These are phyloP conservation scores for Dipodascopsis uninucleata DNA, from an alignment of 805 yeast genomes.

Conservation along the genomic window DNA sequence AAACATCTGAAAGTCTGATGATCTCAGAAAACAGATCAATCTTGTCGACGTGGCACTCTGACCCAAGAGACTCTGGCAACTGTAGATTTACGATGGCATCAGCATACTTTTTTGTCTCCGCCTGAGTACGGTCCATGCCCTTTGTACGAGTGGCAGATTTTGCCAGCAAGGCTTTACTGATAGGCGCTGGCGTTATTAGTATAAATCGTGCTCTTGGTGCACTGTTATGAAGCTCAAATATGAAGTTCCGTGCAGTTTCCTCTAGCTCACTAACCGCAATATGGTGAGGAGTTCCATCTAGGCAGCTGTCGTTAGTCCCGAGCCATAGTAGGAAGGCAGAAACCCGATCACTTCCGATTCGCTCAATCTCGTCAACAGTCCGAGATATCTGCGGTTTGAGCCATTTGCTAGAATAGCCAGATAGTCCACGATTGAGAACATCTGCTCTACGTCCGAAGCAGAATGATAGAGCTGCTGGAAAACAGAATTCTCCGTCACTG, in stretches of 20 bases:
- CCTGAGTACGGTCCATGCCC: slow-evolving; percentile 20
- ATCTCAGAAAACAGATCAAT: slow-evolving; percentile 17
- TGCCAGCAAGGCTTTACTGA: slow-evolving; percentile 11
- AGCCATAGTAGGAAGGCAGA: slow-evolving; percentile 26
- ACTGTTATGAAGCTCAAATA: slow-evolving; percentile 1
- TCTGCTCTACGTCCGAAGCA: slow-evolving; percentile 21
- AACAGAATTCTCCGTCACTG: slow-evolving; percentile 19
- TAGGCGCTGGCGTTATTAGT: slow-evolving; percentile 22
- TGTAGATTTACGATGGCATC: slow-evolving; percentile 13
- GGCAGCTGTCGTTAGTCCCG: slow-evolving; percentile 25
- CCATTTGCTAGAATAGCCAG: slow-evolving; percentile 27
- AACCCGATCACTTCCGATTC: slow-evolving; percentile 4
- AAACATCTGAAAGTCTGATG: slow-evolving; percentile 27
- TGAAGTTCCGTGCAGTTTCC: slow-evolving; percentile 3
- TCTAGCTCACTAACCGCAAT: slow-evolving; percentile 7
- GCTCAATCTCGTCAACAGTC: slow-evolving; percentile 13
- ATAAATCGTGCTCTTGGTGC: slow-evolving; percentile 14
- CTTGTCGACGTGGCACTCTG: not conserved
- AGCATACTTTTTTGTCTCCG: slow-evolving; percentile 14
- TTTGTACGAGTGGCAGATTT: slow-evolving; percentile 13
- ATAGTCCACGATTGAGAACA: slow-evolving; percentile 26
- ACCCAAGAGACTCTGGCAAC: slow-evolving; percentile 1
- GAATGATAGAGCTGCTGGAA: slow-evolving; percentile 28
- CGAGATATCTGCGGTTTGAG: slow-evolving; percentile 22
- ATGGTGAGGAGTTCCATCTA: slow-evolving; percentile 20